Conservation (phyloP, 2,329 filamentous ascomycete species). For the Aureobasidium uvarum region DNA sequence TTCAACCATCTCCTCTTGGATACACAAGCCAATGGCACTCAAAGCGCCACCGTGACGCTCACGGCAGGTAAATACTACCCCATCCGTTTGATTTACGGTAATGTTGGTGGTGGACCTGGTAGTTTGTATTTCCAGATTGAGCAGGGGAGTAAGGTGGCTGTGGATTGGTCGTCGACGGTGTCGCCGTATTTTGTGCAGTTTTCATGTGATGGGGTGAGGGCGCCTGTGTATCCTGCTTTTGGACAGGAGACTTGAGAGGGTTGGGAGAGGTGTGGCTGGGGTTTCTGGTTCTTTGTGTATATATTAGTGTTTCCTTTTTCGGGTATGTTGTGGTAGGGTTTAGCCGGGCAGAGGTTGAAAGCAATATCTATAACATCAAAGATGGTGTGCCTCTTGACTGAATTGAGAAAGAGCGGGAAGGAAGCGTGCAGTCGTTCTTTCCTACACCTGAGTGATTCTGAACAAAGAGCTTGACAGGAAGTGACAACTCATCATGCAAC, state of each 20-base stretch:
- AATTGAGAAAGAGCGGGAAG: too few relatives aligned
- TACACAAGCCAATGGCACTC: not conserved
- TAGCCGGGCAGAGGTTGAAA: too few relatives aligned
- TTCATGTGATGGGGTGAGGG: not conserved
- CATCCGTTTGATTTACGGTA: not conserved
- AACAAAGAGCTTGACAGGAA: too few relatives aligned
- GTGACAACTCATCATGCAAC: too few relatives aligned
- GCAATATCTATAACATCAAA: too few relatives aligned
- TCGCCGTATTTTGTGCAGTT: constrained; percentile 2
- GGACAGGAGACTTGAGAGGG: not conserved
- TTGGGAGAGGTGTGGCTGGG: not conserved
- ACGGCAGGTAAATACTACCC: not conserved
- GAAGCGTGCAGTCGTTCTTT: too few relatives aligned
- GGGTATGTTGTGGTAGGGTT: too few relatives aligned
- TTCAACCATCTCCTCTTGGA: not conserved
- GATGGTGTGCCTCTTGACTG: too few relatives aligned
- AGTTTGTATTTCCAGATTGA: constrained; percentile 1
- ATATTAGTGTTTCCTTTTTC: not conserved
- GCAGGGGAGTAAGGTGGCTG: not conserved
- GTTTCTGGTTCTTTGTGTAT: not conserved
- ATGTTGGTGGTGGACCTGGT: constrained; percentile 5
- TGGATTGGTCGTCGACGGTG: not conserved
- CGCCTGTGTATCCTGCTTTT: not conserved
- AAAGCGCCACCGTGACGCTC: not conserved
- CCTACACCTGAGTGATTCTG: too few relatives aligned